Evolutionary conservation across 805 yeast genomes (phyloP).

Genomic region (Sugiyamaella marilandica): DNA sequence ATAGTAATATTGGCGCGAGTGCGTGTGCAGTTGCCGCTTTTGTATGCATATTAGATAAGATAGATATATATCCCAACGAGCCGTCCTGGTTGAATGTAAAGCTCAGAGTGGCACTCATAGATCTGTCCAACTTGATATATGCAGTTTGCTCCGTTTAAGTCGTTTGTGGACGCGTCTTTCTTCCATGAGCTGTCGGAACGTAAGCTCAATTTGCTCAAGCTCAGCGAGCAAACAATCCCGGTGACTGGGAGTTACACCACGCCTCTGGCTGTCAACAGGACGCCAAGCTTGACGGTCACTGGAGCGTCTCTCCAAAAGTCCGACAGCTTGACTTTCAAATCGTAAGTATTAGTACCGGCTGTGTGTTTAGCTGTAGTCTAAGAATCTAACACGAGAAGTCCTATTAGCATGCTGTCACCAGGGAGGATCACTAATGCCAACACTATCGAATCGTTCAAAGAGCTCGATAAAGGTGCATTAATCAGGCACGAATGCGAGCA

Average conservation of each 20-base stretch:
- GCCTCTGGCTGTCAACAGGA: constrained; percentile 30
- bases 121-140: constrained; percentile 11
- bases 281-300: constrained; percentile 32
- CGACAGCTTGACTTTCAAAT: constrained; percentile 17
- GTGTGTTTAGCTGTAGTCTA: not conserved
- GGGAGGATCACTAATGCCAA: constrained; percentile 61
- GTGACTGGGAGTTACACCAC: constrained; percentile 39
- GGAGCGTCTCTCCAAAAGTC: constrained; percentile 22
- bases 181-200: constrained; percentile 68
- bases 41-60: no score
- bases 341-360: constrained; percentile 8
- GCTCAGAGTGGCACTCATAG: not conserved
- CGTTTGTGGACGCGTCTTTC: constrained; percentile 83
- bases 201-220: constrained; percentile 68
- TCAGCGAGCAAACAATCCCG: constrained; percentile 46
- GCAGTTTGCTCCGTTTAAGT: constrained; percentile 50
- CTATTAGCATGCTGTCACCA: constrained; percentile 10
- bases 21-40: no score
- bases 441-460: constrained; percentile 81
- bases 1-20: no score
- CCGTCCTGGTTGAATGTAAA: not conserved
- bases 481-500: constrained; percentile 40
- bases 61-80: not conserved
- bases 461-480: constrained; percentile 55
- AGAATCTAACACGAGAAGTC: not conserved